A percentile compares a stretch with the other conserved stretches of the same genome.
Conservation (phyloP, 305 asterid genomes). For the Salvia sclarea region DNA sequence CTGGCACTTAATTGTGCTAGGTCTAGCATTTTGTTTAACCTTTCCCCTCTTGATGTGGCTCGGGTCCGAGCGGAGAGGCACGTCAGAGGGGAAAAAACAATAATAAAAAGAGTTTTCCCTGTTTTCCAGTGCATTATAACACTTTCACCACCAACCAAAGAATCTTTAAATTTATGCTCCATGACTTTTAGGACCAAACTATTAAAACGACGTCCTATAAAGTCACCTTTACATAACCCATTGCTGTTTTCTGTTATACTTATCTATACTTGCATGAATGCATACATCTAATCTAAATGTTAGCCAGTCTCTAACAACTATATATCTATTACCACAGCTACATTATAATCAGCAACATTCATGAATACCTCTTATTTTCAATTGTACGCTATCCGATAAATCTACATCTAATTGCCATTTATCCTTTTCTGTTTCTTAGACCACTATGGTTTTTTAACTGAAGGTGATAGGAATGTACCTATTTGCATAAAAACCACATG, state of each 20-base stretch:
- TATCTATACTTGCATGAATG: conserved; percentile 13
- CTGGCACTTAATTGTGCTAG: conserved; percentile 4
- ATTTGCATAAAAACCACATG: background rate
- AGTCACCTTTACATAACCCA: background rate
- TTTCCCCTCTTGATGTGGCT: background rate
- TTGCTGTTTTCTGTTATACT: background rate
- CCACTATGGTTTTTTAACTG: background rate
- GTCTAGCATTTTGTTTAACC: background rate
- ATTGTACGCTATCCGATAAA: background rate
- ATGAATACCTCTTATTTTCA: conserved; percentile 9
- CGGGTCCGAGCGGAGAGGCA: background rate
- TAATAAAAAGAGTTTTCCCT: background rate
- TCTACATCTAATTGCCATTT: conserved; percentile 6
- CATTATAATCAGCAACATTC: conserved; percentile 1
- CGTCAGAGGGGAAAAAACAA: conserved; percentile 17
- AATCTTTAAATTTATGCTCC: conserved; percentile 9
- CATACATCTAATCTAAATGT: background rate
- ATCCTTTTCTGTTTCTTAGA: background rate
- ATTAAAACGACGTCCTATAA: conserved; percentile 1
- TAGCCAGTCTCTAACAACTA: background rate
- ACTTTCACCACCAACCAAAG: background rate
- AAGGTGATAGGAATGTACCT: background rate
- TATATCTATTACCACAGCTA: background rate
- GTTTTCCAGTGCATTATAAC: background rate
- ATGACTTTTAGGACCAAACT: conserved; percentile 4